Conservation (phyloP, 192 early-diverging fungal species). For the Spinellus fusiger region DNA sequence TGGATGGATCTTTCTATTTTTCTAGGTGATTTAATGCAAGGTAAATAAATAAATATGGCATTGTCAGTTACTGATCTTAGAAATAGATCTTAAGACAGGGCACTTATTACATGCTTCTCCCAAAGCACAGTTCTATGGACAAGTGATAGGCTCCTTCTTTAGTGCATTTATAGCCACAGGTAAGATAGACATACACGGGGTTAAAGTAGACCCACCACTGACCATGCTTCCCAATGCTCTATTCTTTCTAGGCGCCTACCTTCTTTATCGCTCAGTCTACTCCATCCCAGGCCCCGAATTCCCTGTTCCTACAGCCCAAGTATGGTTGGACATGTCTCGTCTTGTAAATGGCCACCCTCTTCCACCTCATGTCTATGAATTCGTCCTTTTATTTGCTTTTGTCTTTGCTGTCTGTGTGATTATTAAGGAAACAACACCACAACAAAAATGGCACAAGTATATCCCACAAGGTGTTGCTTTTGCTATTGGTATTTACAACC, state of each 20-base stretch:
- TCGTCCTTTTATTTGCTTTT: conserved; percentile 47
- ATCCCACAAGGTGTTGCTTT: conserved; percentile 73
- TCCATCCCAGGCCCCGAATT: conserved; percentile 65
- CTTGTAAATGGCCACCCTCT: conserved; percentile 70
- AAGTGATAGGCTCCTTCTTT: conserved; percentile 72
- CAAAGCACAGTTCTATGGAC: conserved; percentile 78
- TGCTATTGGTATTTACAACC: conserved; percentile 77
- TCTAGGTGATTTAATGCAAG: conserved; percentile 46
- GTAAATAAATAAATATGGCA: not conserved
- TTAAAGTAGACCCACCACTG: not conserved
- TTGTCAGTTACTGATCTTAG: not conserved
- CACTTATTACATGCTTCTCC: conserved; percentile 78
- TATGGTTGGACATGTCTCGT: conserved; percentile 75
- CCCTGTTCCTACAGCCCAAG: conserved; percentile 65
- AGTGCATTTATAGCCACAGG: conserved; percentile 65
- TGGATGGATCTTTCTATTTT: no score
- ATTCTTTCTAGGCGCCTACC: conserved; percentile 40
- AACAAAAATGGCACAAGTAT: conserved; percentile 37
- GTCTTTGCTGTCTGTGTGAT: conserved; percentile 41
- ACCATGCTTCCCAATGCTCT: not conserved
- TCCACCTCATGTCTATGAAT: conserved; percentile 57
- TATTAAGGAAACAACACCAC: conserved; percentile 9
- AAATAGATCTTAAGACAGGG: conserved; percentile 80
- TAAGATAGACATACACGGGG: not conserved
- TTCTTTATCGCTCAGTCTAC: conserved; percentile 63